Percentiles rank a stretch among this genome's conserved stretches.
phyloP scores from a whole-genome alignment of 2,329 filamentous ascomycete genomes.

The Rhytidhysteron rufulum region DNA sequence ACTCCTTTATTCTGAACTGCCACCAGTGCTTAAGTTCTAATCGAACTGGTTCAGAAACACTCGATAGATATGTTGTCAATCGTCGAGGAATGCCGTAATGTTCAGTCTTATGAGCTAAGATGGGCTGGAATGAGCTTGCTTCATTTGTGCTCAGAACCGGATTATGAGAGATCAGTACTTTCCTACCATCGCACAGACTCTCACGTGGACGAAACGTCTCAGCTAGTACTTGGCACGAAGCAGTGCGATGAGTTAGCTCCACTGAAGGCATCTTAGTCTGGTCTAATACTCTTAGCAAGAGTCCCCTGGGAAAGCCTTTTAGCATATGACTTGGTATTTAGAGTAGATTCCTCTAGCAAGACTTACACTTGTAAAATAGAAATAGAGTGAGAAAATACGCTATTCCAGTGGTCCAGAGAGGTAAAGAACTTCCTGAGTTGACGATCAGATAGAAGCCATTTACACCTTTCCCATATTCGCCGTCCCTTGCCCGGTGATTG shows the following conservation, averaged over 20 bases:
- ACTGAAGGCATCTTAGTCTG: background rate
- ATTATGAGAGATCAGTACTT: too few relatives aligned
- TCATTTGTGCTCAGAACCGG: too few relatives aligned
- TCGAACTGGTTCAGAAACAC: background rate
- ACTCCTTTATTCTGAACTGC: background rate
- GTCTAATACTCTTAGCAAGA: background rate
- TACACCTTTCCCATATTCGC: slow-evolving; percentile 4
- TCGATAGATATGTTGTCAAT: background rate
- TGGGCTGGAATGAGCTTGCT: background rate
- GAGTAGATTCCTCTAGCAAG: background rate
- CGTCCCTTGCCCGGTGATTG: background rate
- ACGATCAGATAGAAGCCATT: slow-evolving; percentile 9
- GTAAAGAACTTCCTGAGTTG: slow-evolving; percentile 7
- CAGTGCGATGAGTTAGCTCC: too few relatives aligned
- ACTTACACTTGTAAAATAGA: slow-evolving; percentile 4
- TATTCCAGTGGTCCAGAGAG: slow-evolving; percentile 8
- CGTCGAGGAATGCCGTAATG: background rate
- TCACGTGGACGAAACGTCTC: too few relatives aligned
- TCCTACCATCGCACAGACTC: too few relatives aligned
- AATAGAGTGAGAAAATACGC: slow-evolving; percentile 4
- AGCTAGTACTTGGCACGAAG: too few relatives aligned
- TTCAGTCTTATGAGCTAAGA: background rate
- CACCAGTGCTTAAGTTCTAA: background rate
- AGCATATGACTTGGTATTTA: background rate
- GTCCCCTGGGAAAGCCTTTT: background rate